These are phyloP conservation scores for Sporisorium iseilematis-ciliati DNA, from an alignment of 1,284 basidiomycete species.

Conservation along the genomic window DNA sequence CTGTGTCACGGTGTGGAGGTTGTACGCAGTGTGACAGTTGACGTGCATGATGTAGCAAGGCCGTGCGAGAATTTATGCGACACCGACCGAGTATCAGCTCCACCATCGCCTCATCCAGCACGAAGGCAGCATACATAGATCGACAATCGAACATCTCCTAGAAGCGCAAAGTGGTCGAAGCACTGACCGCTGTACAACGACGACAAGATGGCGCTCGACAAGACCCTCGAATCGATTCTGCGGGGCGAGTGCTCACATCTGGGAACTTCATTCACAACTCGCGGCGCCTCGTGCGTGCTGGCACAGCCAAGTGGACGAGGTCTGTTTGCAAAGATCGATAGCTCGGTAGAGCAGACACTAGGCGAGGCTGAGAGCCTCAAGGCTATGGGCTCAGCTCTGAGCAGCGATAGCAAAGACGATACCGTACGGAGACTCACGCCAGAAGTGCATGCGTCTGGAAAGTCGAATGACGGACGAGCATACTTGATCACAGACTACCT, in stretches of 20 bases:
- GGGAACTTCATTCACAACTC: conserved; percentile 22
- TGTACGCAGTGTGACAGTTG: conserved; percentile 4
- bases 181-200: background rate
- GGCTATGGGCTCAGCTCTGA: conserved; percentile 21
- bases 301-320: conserved; percentile 25
- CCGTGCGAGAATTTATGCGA: conserved; percentile 1
- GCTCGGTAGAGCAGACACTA: conserved; percentile 30
- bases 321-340: conserved; percentile 39
- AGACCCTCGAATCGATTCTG: conserved; percentile 32
- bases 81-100: background rate
- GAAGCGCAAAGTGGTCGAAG: too few relatives aligned
- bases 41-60: conserved; percentile 5
- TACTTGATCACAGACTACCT: conserved; percentile 44
- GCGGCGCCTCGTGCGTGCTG: conserved; percentile 23
- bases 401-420: background rate
- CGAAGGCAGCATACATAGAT: background rate
- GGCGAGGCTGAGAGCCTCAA: conserved; percentile 40
- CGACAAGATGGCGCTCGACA: conserved; percentile 28
- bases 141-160: background rate
- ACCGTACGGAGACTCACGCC: conserved; percentile 16
- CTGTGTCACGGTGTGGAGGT: background rate
- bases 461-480: conserved; percentile 21
- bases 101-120: background rate
- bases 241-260: conserved; percentile 32
- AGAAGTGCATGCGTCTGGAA: conserved; percentile 33